A percentile compares a stretch with the other conserved stretches of the same genome.
These are phyloP conservation scores for Pseudogymnoascus sp. DNA, from an alignment of 2,329 filamentous ascomycete species.

Conservation along the genomic window DNA sequence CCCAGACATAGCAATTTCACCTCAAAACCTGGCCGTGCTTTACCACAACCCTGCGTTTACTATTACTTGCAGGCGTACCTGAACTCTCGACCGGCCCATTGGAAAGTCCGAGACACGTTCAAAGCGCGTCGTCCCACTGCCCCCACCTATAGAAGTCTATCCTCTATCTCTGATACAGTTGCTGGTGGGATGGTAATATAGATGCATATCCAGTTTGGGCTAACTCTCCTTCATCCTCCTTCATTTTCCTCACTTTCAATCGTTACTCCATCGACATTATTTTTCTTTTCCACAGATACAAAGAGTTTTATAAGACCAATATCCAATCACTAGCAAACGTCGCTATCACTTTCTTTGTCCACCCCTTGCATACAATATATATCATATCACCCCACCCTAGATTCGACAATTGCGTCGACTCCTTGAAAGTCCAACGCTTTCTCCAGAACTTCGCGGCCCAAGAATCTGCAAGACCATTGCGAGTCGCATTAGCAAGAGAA, in stretches of 20 bases:
- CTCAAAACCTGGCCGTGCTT: neutral
- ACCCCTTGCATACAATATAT: neutral
- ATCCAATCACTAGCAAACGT: neutral
- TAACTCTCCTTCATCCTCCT: neutral
- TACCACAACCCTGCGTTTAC: neutral
- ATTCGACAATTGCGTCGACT: too few relatives aligned
- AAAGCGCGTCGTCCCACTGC: neutral
- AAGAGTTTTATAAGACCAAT: neutral
- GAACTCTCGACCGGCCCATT: neutral
- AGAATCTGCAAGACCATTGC: neutral
- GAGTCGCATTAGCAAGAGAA: neutral
- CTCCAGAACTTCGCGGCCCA: neutral
- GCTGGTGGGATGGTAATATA: conserved; percentile 4
- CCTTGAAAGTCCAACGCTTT: neutral
- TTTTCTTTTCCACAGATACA: neutral
- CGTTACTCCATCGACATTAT: neutral
- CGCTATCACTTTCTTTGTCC: neutral
- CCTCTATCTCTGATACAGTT: neutral
- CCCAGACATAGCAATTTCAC: neutral
- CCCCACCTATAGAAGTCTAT: conserved; percentile 1
- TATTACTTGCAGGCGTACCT: neutral
- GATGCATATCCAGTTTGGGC: neutral
- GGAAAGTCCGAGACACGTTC: neutral
- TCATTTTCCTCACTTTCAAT: neutral
- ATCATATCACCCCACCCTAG: neutral